These are phyloP conservation scores for Cladosporium sp. DNA, from an alignment of 2,329 filamentous ascomycete genomes.

Conservation along the genomic window DNA sequence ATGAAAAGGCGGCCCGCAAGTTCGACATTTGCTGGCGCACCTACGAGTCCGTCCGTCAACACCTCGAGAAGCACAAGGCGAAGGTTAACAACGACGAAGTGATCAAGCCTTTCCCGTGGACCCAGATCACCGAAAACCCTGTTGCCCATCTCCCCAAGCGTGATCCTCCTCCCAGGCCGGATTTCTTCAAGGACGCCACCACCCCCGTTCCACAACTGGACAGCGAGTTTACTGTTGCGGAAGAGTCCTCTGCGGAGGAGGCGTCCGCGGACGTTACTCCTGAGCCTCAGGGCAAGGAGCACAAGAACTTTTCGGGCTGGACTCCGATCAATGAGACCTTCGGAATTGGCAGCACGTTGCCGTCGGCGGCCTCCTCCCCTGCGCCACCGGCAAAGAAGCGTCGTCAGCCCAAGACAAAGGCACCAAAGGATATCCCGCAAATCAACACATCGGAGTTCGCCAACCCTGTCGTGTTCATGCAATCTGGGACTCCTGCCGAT, in stretches of 20 bases:
- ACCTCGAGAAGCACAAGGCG: slow-evolving; percentile 1
- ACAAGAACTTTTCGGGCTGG: not conserved
- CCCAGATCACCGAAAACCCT: not conserved
- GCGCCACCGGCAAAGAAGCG: not conserved
- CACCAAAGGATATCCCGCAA: not conserved
- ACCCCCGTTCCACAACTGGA: not conserved
- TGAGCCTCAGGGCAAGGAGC: not conserved
- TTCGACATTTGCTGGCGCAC: slow-evolving; percentile 3
- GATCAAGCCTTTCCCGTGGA: not conserved
- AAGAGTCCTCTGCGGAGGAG: not conserved
- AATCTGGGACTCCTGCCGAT: not conserved
- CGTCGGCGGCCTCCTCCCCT: not conserved
- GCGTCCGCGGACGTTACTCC: not conserved
- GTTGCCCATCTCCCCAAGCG: not conserved
- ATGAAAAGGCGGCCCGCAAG: not conserved
- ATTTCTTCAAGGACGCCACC: not conserved
- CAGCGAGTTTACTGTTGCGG: not conserved
- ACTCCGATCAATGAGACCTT: not conserved
- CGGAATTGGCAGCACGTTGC: not conserved
- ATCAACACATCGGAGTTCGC: not conserved
- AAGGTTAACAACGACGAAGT: not conserved
- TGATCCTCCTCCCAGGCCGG: not conserved
- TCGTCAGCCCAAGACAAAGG: not conserved
- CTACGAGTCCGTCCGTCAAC: slow-evolving; percentile 7
- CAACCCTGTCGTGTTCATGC: not conserved